Evolutionary conservation across 768 basidiomycete genomes (phyloP), one percentile per base, ranked within the genome.

Genomic region (Tremella fuciformis): DNA sequence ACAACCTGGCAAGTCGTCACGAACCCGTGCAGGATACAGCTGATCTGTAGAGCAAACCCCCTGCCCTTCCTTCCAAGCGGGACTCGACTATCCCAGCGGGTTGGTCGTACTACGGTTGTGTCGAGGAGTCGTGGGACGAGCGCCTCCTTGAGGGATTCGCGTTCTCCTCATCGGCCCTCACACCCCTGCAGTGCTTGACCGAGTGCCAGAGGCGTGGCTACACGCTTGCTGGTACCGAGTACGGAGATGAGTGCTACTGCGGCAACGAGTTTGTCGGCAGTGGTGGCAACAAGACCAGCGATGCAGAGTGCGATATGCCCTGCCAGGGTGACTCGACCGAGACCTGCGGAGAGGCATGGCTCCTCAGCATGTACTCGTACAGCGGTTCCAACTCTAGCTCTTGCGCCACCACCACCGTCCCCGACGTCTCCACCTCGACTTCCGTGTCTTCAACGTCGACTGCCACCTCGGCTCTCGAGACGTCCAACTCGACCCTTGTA

Each of bases 161-260:
- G 2, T 77, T 72, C 60, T 71, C 72, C 2, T 72, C 72, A 1
- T 34, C 26, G 7, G 13, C 49, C 16, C 59, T 71, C 40, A 69
- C 69, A 4, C 65, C 69, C 1, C 29, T 62, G 24, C 57, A 70
- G 2, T 77, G 76, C 59, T 34, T 34, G 38, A 69, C 65, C 16
- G 59, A 73, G 40, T 77, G 76, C 55, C 62, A 60, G 25, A 65
- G 66, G 47, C 58, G 62, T 25, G 74, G 74, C 9, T 77, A 58
- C 66, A 53, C 53, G 2, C 64, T 56, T 42, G 72, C 65, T 22
- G 76, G 70, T 47, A 67, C 65, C 6, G 72, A 77, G 50, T 75
- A 65, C 56, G 63, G 59, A 15, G 67, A 73, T 34, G 75, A 76
- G 71, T 78, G 77, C 56, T 78, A 73, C 57, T 78, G 77, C 53